Evolutionary conservation across 2,329 filamentous ascomycete genomes (phyloP).

Genomic region (Stagonosporopsis tanaceti): DNA sequence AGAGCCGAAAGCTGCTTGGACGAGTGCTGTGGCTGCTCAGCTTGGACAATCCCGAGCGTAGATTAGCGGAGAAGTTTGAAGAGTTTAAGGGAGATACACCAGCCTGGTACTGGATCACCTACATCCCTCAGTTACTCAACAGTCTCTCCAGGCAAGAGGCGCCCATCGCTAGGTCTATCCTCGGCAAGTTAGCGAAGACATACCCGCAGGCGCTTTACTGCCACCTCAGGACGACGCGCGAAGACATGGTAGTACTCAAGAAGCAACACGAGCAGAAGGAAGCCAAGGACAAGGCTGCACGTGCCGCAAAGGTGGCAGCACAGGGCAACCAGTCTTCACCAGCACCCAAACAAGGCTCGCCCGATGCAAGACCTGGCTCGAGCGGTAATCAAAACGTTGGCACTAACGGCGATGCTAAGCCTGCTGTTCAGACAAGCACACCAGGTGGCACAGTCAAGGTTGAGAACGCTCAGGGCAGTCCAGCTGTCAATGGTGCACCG

Average conservation of each 20-base stretch:
- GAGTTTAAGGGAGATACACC: slow-evolving; percentile 97
- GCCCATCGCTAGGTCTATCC: slow-evolving; percentile 81
- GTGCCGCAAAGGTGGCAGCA: slow-evolving; percentile 64
- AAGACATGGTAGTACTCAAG: slow-evolving; percentile 92
- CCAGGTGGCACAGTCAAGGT: slow-evolving; percentile 50
- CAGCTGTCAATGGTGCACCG: slow-evolving; percentile 32
- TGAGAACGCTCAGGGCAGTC: slow-evolving; percentile 48
- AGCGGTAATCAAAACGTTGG: slow-evolving; percentile 43
- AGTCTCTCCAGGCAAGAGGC: slow-evolving; percentile 93
- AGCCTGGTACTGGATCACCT: slow-evolving; percentile 99
- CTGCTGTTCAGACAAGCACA: slow-evolving; percentile 58
- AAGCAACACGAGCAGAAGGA: slow-evolving; percentile 77
- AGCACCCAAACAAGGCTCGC: slow-evolving; percentile 48
- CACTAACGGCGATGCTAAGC: slow-evolving; percentile 56
- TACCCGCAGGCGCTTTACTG: slow-evolving; percentile 97
- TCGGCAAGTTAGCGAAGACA: slow-evolving; percentile 92
- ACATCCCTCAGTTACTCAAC: slow-evolving; percentile 93
- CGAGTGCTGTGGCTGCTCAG: slow-evolving; percentile 95
- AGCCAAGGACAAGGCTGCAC: slow-evolving; percentile 62
- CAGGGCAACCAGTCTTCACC: slow-evolving; percentile 57
- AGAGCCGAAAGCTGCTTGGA: slow-evolving; percentile 91
- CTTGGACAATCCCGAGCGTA: slow-evolving; percentile 86
- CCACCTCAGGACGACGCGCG: slow-evolving; percentile 87
- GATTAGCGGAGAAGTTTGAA: slow-evolving; percentile 85
- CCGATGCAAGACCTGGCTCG: slow-evolving; percentile 44